Percentiles rank a stretch among this genome's conserved stretches.
phyloP scores from a whole-genome alignment of 306 rosid species.

The Glycyrrhiza uralensis region DNA sequence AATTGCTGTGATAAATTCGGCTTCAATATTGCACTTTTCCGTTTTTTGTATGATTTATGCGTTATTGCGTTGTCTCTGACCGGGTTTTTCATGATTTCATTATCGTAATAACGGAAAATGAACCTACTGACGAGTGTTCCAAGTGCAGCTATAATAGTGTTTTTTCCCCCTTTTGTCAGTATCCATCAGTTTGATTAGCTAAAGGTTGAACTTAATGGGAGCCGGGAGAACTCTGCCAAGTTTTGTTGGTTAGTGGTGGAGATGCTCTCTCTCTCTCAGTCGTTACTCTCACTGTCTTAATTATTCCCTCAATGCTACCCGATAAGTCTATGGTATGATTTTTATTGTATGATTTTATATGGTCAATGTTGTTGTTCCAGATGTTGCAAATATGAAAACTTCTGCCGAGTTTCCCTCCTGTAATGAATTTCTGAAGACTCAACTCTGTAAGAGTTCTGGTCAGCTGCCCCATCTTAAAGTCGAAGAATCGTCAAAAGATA shows the following conservation, averaged over 20 bases:
- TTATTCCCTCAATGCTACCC: not conserved
- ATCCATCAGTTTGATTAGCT: not conserved
- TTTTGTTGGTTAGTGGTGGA: conserved; percentile 12
- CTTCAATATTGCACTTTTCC: not conserved
- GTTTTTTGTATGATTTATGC: not conserved
- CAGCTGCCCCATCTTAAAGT: conserved; percentile 37
- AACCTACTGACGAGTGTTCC: not conserved
- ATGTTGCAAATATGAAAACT: conserved; percentile 40
- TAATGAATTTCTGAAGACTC: conserved; percentile 38
- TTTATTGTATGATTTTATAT: conserved; percentile 16
- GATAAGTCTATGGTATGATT: not conserved
- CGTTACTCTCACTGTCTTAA: not conserved
- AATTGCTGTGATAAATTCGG: not conserved
- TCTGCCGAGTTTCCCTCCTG: conserved; percentile 40
- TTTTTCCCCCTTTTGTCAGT: not conserved
- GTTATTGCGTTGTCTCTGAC: not conserved
- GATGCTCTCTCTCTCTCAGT: not conserved
- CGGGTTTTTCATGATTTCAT: not conserved
- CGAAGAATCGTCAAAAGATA: conserved; percentile 38
- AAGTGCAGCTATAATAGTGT: not conserved
- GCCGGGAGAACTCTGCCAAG: not conserved
- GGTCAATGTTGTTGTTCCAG: conserved; percentile 41
- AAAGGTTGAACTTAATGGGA: not conserved
- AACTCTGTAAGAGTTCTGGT: conserved; percentile 40
- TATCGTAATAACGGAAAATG: not conserved